phyloP scores from a whole-genome alignment of 495 filamentous ascomycete genomes.

The Staphylotrichum longicolle region DNA sequence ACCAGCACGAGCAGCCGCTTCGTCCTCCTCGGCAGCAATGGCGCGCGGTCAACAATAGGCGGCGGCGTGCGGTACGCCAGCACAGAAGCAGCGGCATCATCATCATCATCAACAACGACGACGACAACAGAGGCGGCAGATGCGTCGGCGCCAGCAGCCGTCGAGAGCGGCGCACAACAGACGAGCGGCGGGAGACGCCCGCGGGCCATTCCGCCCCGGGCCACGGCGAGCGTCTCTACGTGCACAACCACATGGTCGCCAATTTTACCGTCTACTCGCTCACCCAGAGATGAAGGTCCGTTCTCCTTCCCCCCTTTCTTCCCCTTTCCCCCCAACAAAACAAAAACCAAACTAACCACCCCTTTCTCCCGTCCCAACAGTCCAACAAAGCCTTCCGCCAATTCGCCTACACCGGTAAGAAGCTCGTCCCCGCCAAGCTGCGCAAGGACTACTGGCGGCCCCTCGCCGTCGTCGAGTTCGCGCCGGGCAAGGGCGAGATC shows the following conservation, averaged over 20 bases:
- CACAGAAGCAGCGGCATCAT: background rate
- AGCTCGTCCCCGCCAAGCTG: conserved; percentile 70
- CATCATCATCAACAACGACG: background rate
- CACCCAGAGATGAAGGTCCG: conserved; percentile 64
- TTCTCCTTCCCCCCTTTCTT: background rate
- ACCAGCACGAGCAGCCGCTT: background rate
- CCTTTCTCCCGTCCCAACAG: conserved; percentile 35
- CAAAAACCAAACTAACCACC: background rate
- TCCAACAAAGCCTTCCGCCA: conserved; percentile 68
- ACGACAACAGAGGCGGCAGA: background rate
- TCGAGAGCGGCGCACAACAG: conserved; percentile 16
- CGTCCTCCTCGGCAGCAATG: conserved; percentile 6
- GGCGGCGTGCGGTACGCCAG: conserved; percentile 18
- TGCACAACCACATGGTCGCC: conserved; percentile 75
- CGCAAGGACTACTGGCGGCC: conserved; percentile 93
- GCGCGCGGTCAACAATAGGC: background rate
- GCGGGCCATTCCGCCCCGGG: conserved; percentile 37
- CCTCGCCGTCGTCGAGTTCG: conserved; percentile 71
- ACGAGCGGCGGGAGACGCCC: background rate
- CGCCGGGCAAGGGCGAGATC: conserved; percentile 45
- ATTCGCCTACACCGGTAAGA: conserved; percentile 86
- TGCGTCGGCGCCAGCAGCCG: background rate
- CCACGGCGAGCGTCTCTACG: conserved; percentile 69
- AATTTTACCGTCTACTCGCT: conserved; percentile 84
- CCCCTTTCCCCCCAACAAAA: background rate